phyloP scores from a whole-genome alignment of 257 asterid species.

The Agastache rugosa region DNA sequence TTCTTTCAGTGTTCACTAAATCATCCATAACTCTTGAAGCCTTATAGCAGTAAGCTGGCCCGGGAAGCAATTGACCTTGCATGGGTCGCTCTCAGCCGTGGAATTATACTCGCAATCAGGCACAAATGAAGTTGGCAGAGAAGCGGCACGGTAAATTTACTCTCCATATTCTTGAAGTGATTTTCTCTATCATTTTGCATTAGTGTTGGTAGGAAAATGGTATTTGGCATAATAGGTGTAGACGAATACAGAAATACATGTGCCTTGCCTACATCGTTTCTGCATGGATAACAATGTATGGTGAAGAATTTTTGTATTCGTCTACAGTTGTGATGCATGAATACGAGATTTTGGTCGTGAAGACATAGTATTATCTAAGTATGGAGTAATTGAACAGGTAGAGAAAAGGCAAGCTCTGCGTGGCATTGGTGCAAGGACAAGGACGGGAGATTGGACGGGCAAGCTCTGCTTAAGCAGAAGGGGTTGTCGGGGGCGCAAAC shows the following conservation, averaged over 20 bases:
- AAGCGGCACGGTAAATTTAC: slow-evolving; percentile 42
- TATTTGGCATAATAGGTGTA: too few species aligned
- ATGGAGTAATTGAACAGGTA: neutral
- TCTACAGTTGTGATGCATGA: too few species aligned
- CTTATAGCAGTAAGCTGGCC: slow-evolving; percentile 50
- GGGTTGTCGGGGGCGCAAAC: slow-evolving; percentile 42
- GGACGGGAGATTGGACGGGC: too few species aligned
- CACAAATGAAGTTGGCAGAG: slow-evolving; percentile 11
- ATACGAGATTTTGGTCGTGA: neutral
- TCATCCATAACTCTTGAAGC: slow-evolving; percentile 88
- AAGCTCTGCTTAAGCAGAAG: neutral
- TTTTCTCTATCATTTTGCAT: neutral
- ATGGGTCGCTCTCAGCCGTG: slow-evolving; percentile 22
- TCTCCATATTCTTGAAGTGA: neutral
- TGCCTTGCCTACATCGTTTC: too few species aligned
- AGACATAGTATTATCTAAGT: neutral
- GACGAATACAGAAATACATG: too few species aligned
- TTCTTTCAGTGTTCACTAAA: slow-evolving; percentile 93
- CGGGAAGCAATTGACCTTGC: slow-evolving; percentile 31
- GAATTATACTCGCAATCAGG: slow-evolving; percentile 19
- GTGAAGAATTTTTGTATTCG: too few species aligned
- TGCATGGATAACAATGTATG: too few species aligned
- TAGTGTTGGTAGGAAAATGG: neutral
- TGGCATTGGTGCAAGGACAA: neutral
- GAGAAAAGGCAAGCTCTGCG: neutral